Conservation (phyloP, 257 asterid genomes). For the Solanum sitiens region DNA sequence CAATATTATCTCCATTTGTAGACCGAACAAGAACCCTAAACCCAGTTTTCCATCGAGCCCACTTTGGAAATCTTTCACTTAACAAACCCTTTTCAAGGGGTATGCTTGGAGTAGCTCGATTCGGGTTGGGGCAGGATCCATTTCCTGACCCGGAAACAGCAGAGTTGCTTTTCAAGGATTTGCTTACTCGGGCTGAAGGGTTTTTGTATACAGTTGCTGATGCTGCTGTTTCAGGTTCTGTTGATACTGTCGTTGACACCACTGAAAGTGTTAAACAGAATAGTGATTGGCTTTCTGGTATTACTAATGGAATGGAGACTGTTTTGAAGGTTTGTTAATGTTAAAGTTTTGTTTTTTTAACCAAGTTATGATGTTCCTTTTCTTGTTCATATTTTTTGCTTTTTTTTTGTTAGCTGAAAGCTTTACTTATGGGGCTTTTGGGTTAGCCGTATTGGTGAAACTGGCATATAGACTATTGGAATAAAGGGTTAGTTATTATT, state of each 20-base stretch:
- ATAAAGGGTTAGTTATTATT: background rate
- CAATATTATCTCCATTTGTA: constrained; percentile 37
- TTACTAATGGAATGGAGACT: constrained; percentile 78
- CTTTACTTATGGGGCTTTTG: background rate
- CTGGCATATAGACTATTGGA: background rate
- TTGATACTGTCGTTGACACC: constrained; percentile 38
- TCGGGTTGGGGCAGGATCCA: constrained; percentile 73
- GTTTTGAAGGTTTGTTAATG: constrained; percentile 69
- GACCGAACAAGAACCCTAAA: constrained; percentile 28
- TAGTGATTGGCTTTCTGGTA: constrained; percentile 95
- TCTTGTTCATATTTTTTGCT: background rate
- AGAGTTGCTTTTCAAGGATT: constrained; percentile 37
- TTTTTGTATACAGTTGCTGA: constrained; percentile 79
- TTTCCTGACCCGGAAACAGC: constrained; percentile 57
- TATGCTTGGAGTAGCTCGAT: constrained; percentile 48
- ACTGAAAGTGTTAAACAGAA: constrained; percentile 40
- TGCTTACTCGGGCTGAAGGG: constrained; percentile 72
- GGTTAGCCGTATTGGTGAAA: background rate
- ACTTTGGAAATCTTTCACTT: constrained; percentile 22
- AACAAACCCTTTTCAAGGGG: constrained; percentile 41
- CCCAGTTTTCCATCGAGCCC: constrained; percentile 31
- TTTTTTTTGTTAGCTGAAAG: background rate
- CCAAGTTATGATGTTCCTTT: background rate
- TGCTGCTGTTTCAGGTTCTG: constrained; percentile 58
- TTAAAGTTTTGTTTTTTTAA: background rate